A percentile compares a stretch with the other conserved stretches of the same genome.
These are phyloP conservation scores for Alternaria alternata DNA, from an alignment of 2,329 filamentous ascomycete species.

Conservation along the genomic window DNA sequence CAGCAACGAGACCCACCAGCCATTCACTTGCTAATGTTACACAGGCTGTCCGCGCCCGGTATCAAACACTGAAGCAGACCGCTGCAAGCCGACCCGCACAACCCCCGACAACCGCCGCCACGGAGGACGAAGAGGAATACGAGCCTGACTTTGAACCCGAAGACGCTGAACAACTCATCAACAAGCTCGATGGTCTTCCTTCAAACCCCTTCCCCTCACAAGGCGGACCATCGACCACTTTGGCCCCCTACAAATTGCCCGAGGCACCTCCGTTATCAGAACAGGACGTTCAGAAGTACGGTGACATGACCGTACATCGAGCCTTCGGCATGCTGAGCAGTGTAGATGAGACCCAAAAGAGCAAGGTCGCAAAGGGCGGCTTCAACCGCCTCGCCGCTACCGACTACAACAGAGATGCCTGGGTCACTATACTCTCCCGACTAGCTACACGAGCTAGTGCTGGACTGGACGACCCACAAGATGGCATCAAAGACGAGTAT, in stretches of 20 bases:
- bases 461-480: conserved; percentile 75
- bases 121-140: conserved; percentile 88
- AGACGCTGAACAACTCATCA: conserved; percentile 77
- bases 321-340: conserved; percentile 80
- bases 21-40: conserved; percentile 23
- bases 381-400: conserved; percentile 86
- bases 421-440: conserved; percentile 86
- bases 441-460: conserved; percentile 81
- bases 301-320: conserved; percentile 75
- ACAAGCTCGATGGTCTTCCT: conserved; percentile 77
- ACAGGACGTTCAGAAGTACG: conserved; percentile 75
- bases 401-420: conserved; percentile 84
- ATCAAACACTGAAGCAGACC: conserved; percentile 48
- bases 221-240: conserved; percentile 42
- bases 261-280: conserved; percentile 76
- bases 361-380: conserved; percentile 68
- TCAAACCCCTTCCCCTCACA: conserved; percentile 61
- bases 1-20: background rate
- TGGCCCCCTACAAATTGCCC: conserved; percentile 81
- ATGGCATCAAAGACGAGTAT: conserved; percentile 66
- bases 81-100: conserved; percentile 34
- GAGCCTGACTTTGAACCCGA: conserved; percentile 87
- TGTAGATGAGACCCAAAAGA: conserved; percentile 67
- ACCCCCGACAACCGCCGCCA: conserved; percentile 39
- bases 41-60: conserved; percentile 54